Evolutionary conservation across 148 eudicot genomes (phyloP).

Genomic region (Limonium bicolor): DNA sequence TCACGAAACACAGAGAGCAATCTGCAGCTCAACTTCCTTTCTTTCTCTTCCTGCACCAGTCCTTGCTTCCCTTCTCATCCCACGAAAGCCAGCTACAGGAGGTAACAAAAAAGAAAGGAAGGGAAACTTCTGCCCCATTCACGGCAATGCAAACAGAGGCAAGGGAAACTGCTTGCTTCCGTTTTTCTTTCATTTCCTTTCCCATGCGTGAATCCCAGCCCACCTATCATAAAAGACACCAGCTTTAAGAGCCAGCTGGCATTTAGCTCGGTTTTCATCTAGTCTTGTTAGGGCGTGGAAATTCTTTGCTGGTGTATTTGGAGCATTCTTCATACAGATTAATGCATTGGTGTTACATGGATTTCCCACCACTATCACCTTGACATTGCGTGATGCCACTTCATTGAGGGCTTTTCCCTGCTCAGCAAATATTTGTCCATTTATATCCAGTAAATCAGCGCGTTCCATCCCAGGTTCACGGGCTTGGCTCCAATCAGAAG

Average conservation of each 20-base stretch:
- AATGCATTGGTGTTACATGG: slow-evolving; percentile 99
- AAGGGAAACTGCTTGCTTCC: too few species aligned
- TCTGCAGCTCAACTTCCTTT: too few species aligned
- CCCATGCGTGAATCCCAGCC: too few species aligned
- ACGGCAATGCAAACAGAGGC: too few species aligned
- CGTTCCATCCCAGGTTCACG: slow-evolving; percentile 99
- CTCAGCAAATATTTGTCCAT: slow-evolving; percentile 77
- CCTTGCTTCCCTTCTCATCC: too few species aligned
- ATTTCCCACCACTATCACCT: slow-evolving; percentile 93
- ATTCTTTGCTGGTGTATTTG: slow-evolving; percentile 88
- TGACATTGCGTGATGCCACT: slow-evolving; percentile 80
- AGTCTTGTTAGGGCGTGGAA: slow-evolving; percentile 93
- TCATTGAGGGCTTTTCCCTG: slow-evolving; percentile 98
- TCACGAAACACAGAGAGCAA: too few species aligned
- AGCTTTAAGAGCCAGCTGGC: slow-evolving; percentile 97
- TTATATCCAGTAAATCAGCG: slow-evolving; percentile 81
- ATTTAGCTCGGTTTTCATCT: slow-evolving; percentile 98
- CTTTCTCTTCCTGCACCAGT: too few species aligned
- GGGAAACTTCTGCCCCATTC: too few species aligned
- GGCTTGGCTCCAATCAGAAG: slow-evolving; percentile 95
- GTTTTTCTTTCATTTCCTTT: too few species aligned
- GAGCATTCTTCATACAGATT: slow-evolving; percentile 97
- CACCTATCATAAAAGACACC: slow-evolving; percentile 98
- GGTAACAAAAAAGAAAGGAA: too few species aligned
- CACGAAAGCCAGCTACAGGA: too few species aligned